These are phyloP conservation scores for Astrephomene gubernaculifera DNA, from an alignment of 139 green algal species.

Conservation along the genomic window DNA sequence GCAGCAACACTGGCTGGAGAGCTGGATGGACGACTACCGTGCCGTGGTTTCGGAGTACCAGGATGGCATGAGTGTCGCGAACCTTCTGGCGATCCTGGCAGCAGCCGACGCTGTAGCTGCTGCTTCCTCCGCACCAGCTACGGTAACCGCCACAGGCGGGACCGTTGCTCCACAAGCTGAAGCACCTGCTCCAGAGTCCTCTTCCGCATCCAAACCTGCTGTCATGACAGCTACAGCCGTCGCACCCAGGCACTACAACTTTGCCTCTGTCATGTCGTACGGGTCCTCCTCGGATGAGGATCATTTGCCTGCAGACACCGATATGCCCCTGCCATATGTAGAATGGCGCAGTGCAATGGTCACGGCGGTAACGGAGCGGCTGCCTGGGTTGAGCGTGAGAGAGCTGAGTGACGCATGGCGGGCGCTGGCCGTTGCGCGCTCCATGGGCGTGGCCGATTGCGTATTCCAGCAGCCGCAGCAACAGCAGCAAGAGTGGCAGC, in stretches of 20 bases:
- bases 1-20: not conserved
- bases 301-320: too few relatives aligned
- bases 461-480: constrained; percentile 1
- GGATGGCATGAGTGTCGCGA: not conserved
- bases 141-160: too few relatives aligned
- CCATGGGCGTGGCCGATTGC: not conserved
- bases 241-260: too few relatives aligned
- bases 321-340: constrained; percentile 8
- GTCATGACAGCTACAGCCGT: too few relatives aligned
- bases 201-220: too few relatives aligned
- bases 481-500: not conserved
- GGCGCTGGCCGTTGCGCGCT: constrained; percentile 27
- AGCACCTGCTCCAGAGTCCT: too few relatives aligned
- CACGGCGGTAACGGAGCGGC: not conserved
- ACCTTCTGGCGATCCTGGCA: not conserved
- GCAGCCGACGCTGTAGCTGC: too few relatives aligned
- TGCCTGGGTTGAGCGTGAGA: not conserved
- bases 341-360: constrained; percentile 14
- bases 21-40: constrained; percentile 7
- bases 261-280: too few relatives aligned
- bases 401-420: constrained; percentile 34
- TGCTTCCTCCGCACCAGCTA: too few relatives aligned
- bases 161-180: too few relatives aligned
- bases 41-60: not conserved
- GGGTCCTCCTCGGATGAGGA: too few relatives aligned